Conservation (phyloP, 2,329 filamentous ascomycete genomes). For the Colletotrichum sansevieriae region DNA sequence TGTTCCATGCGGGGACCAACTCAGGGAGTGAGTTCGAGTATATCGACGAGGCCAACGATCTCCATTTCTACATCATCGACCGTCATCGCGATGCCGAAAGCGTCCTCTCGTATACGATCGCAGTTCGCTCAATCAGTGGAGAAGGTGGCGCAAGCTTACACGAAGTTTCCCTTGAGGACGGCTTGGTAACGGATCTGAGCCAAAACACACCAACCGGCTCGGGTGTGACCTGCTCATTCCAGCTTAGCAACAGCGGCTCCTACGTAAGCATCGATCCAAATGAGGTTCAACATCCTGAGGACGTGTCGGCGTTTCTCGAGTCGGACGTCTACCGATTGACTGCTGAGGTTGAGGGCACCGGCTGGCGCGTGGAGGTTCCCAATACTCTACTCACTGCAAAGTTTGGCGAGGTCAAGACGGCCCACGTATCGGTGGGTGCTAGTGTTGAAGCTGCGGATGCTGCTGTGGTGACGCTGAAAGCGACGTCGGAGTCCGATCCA, state of each 20-base stretch:
- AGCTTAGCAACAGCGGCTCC: constrained; percentile 60
- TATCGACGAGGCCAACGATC: constrained; percentile 59
- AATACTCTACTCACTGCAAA: constrained; percentile 56
- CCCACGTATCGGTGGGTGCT: constrained; percentile 58
- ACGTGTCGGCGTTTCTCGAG: constrained; percentile 55
- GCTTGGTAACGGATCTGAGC: constrained; percentile 47
- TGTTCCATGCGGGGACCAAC: constrained; percentile 67
- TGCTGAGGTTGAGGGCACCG: constrained; percentile 57
- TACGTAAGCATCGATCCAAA: constrained; percentile 44
- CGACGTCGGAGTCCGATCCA: constrained; percentile 60
- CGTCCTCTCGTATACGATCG: constrained; percentile 63
- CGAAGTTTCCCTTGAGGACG: constrained; percentile 54
- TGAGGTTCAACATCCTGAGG: constrained; percentile 47
- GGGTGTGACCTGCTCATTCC: constrained; percentile 60
- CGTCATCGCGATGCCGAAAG: constrained; percentile 56
- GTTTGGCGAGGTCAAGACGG: constrained; percentile 55
- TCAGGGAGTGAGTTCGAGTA: constrained; percentile 64
- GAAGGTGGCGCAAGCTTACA: constrained; percentile 49
- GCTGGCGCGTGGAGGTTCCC: constrained; percentile 60
- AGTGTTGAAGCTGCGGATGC: constrained; percentile 47
- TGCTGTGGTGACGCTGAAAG: constrained; percentile 58
- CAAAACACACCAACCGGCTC: constrained; percentile 47
- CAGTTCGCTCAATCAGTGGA: constrained; percentile 58
- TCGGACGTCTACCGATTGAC: constrained; percentile 63
- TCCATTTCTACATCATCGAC: constrained; percentile 65